A percentile compares a stretch with the other conserved stretches of the same genome.
phyloP scores from a whole-genome alignment of 1,284 basidiomycete genomes.

The Fomitopsis palustris region DNA sequence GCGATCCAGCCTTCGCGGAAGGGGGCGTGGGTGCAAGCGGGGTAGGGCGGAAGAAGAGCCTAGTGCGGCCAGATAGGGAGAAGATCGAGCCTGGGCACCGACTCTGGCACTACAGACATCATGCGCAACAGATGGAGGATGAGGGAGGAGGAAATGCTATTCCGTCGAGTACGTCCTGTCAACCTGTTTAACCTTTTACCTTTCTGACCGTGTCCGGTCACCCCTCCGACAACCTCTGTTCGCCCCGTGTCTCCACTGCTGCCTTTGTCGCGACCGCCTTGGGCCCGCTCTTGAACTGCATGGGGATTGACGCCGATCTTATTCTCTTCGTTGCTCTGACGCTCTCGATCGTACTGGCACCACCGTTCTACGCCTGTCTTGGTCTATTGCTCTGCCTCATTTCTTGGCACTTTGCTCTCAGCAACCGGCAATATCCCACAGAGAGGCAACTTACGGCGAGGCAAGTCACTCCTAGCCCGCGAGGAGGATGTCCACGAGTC shows the following conservation, averaged over 20 bases:
- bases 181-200: background rate
- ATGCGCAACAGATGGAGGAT: slow-evolving; percentile 79
- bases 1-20: slow-evolving; percentile 43
- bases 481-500: slow-evolving; percentile 88
- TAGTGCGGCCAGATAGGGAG: slow-evolving; percentile 93
- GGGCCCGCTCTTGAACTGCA: background rate
- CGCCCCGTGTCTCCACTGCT: background rate
- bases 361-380: background rate
- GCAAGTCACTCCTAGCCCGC: slow-evolving; percentile 82
- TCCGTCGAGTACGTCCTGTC: slow-evolving; percentile 68
- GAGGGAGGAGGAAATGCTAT: slow-evolving; percentile 67
- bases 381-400: background rate
- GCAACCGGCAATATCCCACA: slow-evolving; percentile 85
- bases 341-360: background rate
- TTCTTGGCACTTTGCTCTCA: slow-evolving; percentile 23
- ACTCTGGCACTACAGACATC: slow-evolving; percentile 93
- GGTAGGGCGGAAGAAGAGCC: slow-evolving; percentile 84
- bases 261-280: slow-evolving; percentile 7
- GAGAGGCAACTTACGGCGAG: slow-evolving; percentile 65
- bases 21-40: slow-evolving; percentile 34
- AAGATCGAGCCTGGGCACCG: slow-evolving; percentile 95
- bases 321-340: background rate
- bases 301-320: background rate
- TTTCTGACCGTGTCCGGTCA: background rate
- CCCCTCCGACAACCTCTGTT: background rate